Evolutionary conservation across 2,329 filamentous ascomycete species (phyloP).

Genomic region (Ceratocystiopsis minuta): DNA sequence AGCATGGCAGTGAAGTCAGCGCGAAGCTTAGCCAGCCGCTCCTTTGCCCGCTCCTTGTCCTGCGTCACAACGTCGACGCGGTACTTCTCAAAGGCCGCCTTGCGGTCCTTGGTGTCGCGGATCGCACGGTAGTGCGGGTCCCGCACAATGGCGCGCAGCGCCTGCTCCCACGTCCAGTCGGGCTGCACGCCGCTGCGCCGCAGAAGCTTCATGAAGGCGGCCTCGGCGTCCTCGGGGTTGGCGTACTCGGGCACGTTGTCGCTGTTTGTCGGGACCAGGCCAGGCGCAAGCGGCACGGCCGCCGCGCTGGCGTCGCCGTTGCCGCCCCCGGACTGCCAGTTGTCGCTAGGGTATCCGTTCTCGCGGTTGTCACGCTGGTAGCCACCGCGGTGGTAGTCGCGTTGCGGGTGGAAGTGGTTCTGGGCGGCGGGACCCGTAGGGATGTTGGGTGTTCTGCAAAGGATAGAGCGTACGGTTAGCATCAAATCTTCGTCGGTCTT

Average conservation of each 20-base stretch:
- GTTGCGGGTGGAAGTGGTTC: constrained; percentile 5
- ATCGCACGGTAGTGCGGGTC: constrained; percentile 87
- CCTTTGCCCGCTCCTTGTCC: constrained; percentile 88
- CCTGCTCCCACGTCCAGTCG: constrained; percentile 85
- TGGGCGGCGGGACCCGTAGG: constrained; percentile 19
- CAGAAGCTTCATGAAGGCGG: constrained; percentile 80
- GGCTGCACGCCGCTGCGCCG: constrained; percentile 71
- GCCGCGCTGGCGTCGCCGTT: constrained; percentile 28
- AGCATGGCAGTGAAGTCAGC: constrained; percentile 94
- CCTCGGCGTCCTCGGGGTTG: constrained; percentile 73
- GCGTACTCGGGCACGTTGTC: constrained; percentile 67
- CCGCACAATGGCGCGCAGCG: constrained; percentile 68
- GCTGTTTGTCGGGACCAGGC: constrained; percentile 41
- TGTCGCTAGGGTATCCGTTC: constrained; percentile 31
- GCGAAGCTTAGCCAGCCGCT: constrained; percentile 78
- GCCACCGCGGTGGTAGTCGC: constrained; percentile 2
- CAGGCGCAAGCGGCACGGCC: constrained; percentile 20
- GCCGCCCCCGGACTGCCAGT: constrained; percentile 38
- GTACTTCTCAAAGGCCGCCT: constrained; percentile 86
- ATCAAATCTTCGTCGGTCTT: background rate
- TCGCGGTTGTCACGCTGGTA: constrained; percentile 6
- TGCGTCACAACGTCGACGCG: constrained; percentile 75
- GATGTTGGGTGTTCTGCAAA: background rate
- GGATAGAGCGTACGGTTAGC: too few species aligned
- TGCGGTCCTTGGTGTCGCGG: constrained; percentile 80